Conservation (phyloP, 2,329 filamentous ascomycete species). For the Pseudogymnoascus sp. region DNA sequence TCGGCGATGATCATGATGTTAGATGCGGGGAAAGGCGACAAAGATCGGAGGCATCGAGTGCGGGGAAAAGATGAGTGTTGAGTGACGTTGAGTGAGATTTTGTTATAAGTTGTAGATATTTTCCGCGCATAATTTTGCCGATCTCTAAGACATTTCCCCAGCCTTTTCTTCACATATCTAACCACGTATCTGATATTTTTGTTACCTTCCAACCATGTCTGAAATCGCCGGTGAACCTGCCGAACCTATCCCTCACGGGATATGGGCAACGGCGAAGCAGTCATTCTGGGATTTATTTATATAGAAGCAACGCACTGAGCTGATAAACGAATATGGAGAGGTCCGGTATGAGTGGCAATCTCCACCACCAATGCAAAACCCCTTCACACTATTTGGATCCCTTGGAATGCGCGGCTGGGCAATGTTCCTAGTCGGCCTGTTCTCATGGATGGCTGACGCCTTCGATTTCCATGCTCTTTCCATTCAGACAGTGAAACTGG, state of each 20-base stretch:
- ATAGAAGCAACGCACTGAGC: constrained; percentile 66
- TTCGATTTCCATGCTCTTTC: constrained; percentile 78
- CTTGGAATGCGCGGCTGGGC: constrained; percentile 60
- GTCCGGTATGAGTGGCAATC: constrained; percentile 59
- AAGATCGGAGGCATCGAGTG: neutral
- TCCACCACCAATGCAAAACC: constrained; percentile 60
- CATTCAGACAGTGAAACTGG: constrained; percentile 68
- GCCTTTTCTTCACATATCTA: neutral
- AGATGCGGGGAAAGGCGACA: neutral
- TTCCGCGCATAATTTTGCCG: neutral
- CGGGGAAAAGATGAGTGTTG: neutral
- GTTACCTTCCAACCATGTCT: neutral
- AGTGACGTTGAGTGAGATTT: neutral
- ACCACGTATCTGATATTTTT: neutral
- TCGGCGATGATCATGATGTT: neutral
- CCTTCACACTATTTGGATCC: constrained; percentile 57
- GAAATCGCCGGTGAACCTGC: neutral
- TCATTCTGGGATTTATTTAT: constrained; percentile 58
- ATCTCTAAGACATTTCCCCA: neutral
- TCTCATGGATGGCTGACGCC: constrained; percentile 72
- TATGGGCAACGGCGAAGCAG: constrained; percentile 57
- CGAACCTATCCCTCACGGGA: constrained; percentile 47
- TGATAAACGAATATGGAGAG: constrained; percentile 58
- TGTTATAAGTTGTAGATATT: neutral
- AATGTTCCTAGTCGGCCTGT: constrained; percentile 65